phyloP scores from a whole-genome alignment of 371 early-diverging fungal genomes.

The Fennellomyces sp. region DNA sequence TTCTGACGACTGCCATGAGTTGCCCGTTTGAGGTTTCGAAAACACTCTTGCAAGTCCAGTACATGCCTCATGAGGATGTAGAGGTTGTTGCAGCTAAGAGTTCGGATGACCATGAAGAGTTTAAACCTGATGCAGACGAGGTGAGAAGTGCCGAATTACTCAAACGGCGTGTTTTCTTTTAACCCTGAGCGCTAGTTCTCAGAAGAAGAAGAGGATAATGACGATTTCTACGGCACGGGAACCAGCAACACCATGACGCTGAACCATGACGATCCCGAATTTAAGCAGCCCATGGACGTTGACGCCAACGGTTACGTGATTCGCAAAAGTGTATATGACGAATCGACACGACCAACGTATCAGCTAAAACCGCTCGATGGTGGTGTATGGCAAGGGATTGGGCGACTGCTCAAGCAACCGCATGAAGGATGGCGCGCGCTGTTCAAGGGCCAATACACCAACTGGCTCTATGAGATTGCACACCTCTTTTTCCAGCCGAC shows the following conservation, averaged over 20 bases:
- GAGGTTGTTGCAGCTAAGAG: slow-evolving; percentile 25
- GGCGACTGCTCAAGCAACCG: slow-evolving; percentile 55
- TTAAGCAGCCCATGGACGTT: slow-evolving; percentile 32
- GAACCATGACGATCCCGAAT: slow-evolving; percentile 41
- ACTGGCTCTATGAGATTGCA: slow-evolving; percentile 75
- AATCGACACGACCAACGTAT: slow-evolving; percentile 62
- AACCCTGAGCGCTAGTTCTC: slow-evolving; percentile 19
- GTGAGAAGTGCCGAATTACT: no score
- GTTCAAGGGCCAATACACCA: slow-evolving; percentile 76
- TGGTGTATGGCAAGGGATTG: slow-evolving; percentile 64
- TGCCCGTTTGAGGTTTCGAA: slow-evolving; percentile 79
- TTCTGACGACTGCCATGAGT: slow-evolving; percentile 64
- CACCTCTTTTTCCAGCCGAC: slow-evolving; percentile 80
- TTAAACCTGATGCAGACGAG: background rate
- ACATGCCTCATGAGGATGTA: slow-evolving; percentile 62
- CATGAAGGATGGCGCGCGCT: slow-evolving; percentile 69
- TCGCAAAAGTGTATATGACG: slow-evolving; percentile 61
- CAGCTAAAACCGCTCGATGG: slow-evolving; percentile 62
- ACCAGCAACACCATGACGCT: slow-evolving; percentile 29
- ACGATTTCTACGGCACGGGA: slow-evolving; percentile 29
- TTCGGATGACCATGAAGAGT: slow-evolving; percentile 14
- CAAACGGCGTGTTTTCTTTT: no score
- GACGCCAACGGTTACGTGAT: slow-evolving; percentile 68
- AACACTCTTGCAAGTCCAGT: slow-evolving; percentile 85
- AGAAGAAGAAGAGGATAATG: slow-evolving; percentile 36